Evolutionary conservation across 2,329 filamentous ascomycete genomes (phyloP).

Genomic region (Erysiphe neolycopersici): DNA sequence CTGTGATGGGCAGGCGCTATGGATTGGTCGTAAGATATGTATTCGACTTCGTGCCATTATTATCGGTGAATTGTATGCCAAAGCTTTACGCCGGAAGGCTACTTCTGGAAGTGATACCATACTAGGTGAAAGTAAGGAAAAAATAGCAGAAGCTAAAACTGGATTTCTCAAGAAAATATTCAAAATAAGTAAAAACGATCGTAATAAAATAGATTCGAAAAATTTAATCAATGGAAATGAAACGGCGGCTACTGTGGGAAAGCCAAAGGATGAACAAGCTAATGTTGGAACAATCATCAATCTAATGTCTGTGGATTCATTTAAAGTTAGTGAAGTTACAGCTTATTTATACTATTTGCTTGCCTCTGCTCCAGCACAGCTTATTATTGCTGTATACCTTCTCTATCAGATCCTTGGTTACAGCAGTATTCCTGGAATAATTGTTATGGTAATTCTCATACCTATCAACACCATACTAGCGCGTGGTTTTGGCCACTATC

Average conservation of each 20-base stretch:
- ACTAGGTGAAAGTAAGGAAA: slow-evolving; percentile 28
- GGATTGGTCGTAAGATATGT: slow-evolving; percentile 83
- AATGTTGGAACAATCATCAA: slow-evolving; percentile 98
- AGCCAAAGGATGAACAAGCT: slow-evolving; percentile 40
- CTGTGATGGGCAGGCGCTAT: slow-evolving; percentile 64
- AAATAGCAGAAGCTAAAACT: slow-evolving; percentile 17
- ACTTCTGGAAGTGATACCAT: slow-evolving; percentile 50
- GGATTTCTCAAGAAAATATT: slow-evolving; percentile 25
- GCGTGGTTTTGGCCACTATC: slow-evolving; percentile 57
- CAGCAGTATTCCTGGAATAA: slow-evolving; percentile 79
- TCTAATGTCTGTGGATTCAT: slow-evolving; percentile 96
- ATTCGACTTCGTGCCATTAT: slow-evolving; percentile 84
- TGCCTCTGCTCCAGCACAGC: slow-evolving; percentile 69
- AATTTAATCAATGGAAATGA: slow-evolving; percentile 7
- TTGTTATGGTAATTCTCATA: slow-evolving; percentile 68
- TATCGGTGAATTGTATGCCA: slow-evolving; percentile 91
- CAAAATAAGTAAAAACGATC: slow-evolving; percentile 26
- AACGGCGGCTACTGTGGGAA: slow-evolving; percentile 3
- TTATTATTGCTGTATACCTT: slow-evolving; percentile 52
- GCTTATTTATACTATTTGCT: slow-evolving; percentile 93
- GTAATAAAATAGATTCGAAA: slow-evolving; percentile 19
- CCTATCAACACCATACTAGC: slow-evolving; percentile 80
- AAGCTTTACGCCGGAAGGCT: slow-evolving; percentile 75
- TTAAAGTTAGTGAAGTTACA: slow-evolving; percentile 89
- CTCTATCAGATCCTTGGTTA: slow-evolving; percentile 77